These are phyloP conservation scores for Boletus tomentosulus DNA, from an alignment of 768 basidiomycete genomes.

Conservation along the genomic window DNA sequence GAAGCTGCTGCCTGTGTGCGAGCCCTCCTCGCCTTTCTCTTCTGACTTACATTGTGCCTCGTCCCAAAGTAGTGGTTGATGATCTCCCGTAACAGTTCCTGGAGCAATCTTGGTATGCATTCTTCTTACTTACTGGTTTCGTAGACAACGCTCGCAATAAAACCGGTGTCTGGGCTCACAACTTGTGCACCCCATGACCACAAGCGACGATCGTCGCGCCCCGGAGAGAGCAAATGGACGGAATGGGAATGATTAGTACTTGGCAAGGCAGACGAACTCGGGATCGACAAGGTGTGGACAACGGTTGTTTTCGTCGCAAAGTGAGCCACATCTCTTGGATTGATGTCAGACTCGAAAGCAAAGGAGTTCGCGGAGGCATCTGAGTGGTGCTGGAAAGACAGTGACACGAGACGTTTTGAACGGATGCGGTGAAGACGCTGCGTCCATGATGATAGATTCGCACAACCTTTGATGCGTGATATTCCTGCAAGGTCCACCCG, in stretches of 20 bases:
- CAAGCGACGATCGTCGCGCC: too few relatives aligned
- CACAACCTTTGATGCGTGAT: too few relatives aligned
- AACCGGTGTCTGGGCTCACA: too few relatives aligned
- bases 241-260: conserved; percentile 14
- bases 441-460: too few relatives aligned
- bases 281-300: conserved; percentile 43
- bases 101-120: conserved; percentile 25
- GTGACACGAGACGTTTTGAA: conserved; percentile 8
- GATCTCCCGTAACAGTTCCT: conserved; percentile 25
- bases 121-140: conserved; percentile 6
- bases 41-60: conserved; percentile 18
- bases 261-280: conserved; percentile 26
- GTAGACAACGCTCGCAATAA: too few relatives aligned
- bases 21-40: conserved; percentile 13
- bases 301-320: conserved; percentile 44
- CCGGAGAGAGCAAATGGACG: too few relatives aligned
- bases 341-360: conserved; percentile 38
- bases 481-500: too few relatives aligned
- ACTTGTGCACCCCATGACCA: too few relatives aligned
- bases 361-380: conserved; percentile 34
- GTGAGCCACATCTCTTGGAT: conserved; percentile 40
- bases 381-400: not conserved
- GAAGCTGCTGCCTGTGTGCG: conserved; percentile 8
- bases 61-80: conserved; percentile 14
- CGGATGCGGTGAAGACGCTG: too few relatives aligned